Conservation (phyloP, 1,284 basidiomycete genomes). For the Laetiporus sulphureus region DNA sequence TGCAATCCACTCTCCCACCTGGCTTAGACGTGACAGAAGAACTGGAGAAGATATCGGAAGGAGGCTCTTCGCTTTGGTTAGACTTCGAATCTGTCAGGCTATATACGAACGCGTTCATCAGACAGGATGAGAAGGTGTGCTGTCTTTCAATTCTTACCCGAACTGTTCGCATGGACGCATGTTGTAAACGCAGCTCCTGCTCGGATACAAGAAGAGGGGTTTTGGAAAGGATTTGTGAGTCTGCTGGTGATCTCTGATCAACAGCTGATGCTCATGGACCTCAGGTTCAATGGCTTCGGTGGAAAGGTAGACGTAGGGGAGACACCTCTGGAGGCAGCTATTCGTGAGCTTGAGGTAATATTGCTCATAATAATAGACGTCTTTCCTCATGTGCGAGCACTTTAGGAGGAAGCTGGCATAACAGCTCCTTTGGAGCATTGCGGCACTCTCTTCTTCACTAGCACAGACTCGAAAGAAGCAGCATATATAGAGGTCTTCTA, state of each 20-base stretch:
- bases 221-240: slow-evolving; percentile 56
- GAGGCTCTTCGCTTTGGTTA: slow-evolving; percentile 37
- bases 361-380: not conserved
- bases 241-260: not conserved
- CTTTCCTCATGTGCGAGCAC: no score
- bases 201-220: slow-evolving; percentile 69
- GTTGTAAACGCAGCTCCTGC: slow-evolving; percentile 35
- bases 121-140: slow-evolving; percentile 30
- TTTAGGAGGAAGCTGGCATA: slow-evolving; percentile 76
- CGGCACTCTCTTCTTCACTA: slow-evolving; percentile 57
- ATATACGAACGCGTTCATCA: slow-evolving; percentile 58
- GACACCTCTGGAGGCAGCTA: slow-evolving; percentile 50
- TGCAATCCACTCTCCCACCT: not conserved
- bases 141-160: slow-evolving; percentile 1
- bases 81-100: slow-evolving; percentile 31
- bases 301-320: slow-evolving; percentile 68
- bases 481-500: slow-evolving; percentile 65
- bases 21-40: not conserved
- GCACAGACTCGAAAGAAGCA: slow-evolving; percentile 42
- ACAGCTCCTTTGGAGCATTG: slow-evolving; percentile 48
- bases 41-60: slow-evolving; percentile 15
- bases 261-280: not conserved
- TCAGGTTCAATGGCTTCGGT: slow-evolving; percentile 68
- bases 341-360: slow-evolving; percentile 56
- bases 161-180: not conserved